phyloP scores from a whole-genome alignment of 306 rosid genomes.

The Begonia peltatifolia region DNA sequence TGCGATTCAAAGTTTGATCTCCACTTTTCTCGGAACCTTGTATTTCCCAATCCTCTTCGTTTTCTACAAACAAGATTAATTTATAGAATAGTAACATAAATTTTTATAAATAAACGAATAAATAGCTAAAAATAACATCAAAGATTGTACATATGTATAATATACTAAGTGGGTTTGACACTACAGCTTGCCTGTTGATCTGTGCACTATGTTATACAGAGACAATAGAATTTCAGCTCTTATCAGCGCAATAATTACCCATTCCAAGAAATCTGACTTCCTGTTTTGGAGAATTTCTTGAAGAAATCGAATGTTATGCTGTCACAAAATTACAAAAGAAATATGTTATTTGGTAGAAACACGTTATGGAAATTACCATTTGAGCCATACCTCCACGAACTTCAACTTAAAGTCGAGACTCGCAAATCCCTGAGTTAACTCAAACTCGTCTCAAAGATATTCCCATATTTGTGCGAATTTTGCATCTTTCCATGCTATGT shows the following conservation, averaged over 20 bases:
- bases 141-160: no score
- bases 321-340: constrained; percentile 10
- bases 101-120: no score
- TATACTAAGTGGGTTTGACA: no score
- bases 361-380: constrained; percentile 1
- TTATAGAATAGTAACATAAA: no score
- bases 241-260: constrained; percentile 90
- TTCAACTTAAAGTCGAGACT: constrained; percentile 96
- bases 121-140: no score
- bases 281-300: constrained; percentile 95
- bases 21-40: no score
- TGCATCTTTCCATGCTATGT: constrained; percentile 99
- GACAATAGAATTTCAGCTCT: constrained; percentile 91
- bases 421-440: constrained; percentile 84
- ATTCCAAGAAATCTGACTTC: constrained; percentile 88
- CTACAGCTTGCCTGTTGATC: constrained; percentile 17
- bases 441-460: constrained; percentile 90
- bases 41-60: no score
- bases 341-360: not conserved
- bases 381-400: constrained; percentile 70
- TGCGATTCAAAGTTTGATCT: not conserved
- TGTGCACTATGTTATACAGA: constrained; percentile 64
- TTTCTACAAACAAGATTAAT: no score
- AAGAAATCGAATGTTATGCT: constrained; percentile 94
- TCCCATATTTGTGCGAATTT: constrained; percentile 99